Evolutionary conservation across 495 filamentous ascomycete genomes (phyloP).

Genomic region (Pyronema omphalodes): DNA sequence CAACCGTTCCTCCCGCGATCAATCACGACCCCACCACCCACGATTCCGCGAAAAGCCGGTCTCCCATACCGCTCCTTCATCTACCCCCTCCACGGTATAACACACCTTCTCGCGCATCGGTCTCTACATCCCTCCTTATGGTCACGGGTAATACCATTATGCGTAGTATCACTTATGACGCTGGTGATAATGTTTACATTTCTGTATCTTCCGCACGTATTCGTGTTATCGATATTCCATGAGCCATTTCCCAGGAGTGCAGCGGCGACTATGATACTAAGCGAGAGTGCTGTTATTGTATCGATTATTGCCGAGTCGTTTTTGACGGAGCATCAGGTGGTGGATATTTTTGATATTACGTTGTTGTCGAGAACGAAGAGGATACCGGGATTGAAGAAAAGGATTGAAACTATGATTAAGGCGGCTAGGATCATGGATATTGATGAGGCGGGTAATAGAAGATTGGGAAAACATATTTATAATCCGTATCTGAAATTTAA

Average conservation of each 20-base stretch:
- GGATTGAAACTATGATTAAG: constrained; percentile 37
- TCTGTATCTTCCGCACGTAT: constrained; percentile 78
- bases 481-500: constrained; percentile 46
- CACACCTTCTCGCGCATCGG: constrained; percentile 56
- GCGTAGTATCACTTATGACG: constrained; percentile 50
- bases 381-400: constrained; percentile 5
- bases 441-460: constrained; percentile 37
- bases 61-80: constrained; percentile 1
- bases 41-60: neutral
- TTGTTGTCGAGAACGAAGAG: constrained; percentile 11
- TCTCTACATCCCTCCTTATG: constrained; percentile 49
- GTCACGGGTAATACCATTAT: constrained; percentile 46
- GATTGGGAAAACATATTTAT: constrained; percentile 55
- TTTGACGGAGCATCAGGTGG: constrained; percentile 55
- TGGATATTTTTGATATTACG: constrained; percentile 84
- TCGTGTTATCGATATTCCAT: constrained; percentile 61
- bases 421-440: constrained; percentile 54
- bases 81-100: constrained; percentile 42
- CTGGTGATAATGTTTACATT: constrained; percentile 67
- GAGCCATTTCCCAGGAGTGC: constrained; percentile 68
- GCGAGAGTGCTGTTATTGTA: constrained; percentile 63
- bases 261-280: constrained; percentile 58
- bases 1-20: neutral
- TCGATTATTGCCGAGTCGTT: constrained; percentile 55
- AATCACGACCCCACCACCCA: neutral